Evolutionary conservation across 2,329 filamentous ascomycete genomes (phyloP), one percentile per base, ranked within the genome.

Genomic region (Scortechinia acanthostroma): DNA sequence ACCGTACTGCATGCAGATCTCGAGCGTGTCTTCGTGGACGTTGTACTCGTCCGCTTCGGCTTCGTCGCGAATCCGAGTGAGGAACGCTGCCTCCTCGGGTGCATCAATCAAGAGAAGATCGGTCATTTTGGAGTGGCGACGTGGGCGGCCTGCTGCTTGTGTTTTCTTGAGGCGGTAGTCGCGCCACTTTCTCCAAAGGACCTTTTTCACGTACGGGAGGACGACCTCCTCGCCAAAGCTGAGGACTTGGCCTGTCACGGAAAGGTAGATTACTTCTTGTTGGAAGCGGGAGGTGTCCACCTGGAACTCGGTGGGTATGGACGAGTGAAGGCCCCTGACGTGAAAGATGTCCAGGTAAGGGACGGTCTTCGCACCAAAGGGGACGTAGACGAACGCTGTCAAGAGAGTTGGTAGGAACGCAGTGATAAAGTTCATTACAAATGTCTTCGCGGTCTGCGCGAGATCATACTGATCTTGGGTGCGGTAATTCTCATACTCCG

Each of bases 391-490:
- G 51, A 83, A 84, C 0, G 80, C 79, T 0, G 80, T 83, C 3
- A 84, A 61, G 52, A 82, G 71, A 35, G 80, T 76, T 1, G 77
- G 76, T 3, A 83, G 66, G 55, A 83, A 84, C 0, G 77, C 79
- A 33, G 78, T 82, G 60, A 84, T 81, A 61, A 83, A 82, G 63
- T 83, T 80, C 55, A 84, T 67, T 35, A 83, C 71, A 50, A 84
- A 84, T 4, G 79, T 74, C 65, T 84, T 84, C 45, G 75, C 70
- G 0, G 76, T 80, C 55, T 81, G 66, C 1, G 78, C 74, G 19
- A 71, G 68, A 45, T 83, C 74, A 51, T 80, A 78, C 19, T 70
- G 67, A 37, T 75, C 74, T 45, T 78, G 68, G 0, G 78, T 83
- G 51, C 81, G 76, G 58, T 83, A 81, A 53, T 84, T 84, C 53